Base-by-base conservation (phyloP, 495 filamentous ascomycete species). In the Penicillium parvum region DNA sequence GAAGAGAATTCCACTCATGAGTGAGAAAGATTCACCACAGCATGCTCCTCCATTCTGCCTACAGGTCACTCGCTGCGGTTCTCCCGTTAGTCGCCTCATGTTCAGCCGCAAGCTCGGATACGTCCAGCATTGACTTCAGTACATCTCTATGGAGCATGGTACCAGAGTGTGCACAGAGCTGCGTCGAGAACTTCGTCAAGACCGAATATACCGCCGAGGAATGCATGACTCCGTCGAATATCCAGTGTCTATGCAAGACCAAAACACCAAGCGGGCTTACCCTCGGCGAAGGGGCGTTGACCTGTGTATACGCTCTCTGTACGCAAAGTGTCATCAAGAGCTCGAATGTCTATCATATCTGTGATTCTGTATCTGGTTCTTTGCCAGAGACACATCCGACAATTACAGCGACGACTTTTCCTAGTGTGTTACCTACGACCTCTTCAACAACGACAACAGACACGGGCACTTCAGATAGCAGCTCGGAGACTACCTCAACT, bases 281-380 rank as follows among this genome's bases (percentile, higher is more conserved):
- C 0, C 40, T 90, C 34, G 84, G 84, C 8, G 85, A 88, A 60
- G 82, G 72, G 5, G 81, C 76, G 7, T 55, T 85, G 41, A 73
- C 76, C 44, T 90, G 85, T 55, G 71, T 81, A 9, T 58, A 74
- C 33, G 72, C 74, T 1, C 36, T 48, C 16, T 79, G 75, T 35
- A 43, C 64, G 14, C 33, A 58, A 12, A 41, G 56, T 2, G 48
- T 57, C 5, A 40, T 52, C 4, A 38, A 56, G 10, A 52, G 32
- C 7, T 51, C 56, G 5, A 66, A 64, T 27, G 78, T 73, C 12
- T 81, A 79, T 51, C 57, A 64, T 36, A 81, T 86, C 58, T 88
- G 84, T 47, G 62, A 66, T 32, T 69, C 68, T 2, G 61, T 82
- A 15, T 37, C 62, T 9, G 67, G 65, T 14, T 76, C 82, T 23